These are phyloP conservation scores for Calonectria fujianensis DNA, from an alignment of 2,329 filamentous ascomycete genomes.

Conservation along the genomic window DNA sequence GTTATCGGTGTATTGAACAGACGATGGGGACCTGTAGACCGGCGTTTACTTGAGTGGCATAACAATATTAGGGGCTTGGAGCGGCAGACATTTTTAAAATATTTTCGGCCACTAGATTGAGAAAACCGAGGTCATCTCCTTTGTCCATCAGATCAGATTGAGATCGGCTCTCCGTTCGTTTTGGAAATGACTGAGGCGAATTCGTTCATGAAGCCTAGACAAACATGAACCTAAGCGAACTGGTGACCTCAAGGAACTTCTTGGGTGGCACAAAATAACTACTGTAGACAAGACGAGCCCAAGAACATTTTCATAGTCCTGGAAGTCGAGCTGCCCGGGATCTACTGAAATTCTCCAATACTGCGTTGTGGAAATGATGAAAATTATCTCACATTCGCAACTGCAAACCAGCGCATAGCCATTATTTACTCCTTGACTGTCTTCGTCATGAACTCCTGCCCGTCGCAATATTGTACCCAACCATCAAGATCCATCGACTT, in stretches of 20 bases:
- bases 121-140: not conserved
- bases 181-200: not conserved
- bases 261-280: not conserved
- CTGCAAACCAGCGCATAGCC: not conserved
- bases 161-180: not conserved
- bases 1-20: not conserved
- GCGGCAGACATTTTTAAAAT: not conserved
- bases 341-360: not conserved
- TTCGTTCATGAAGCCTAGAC: too few relatives aligned
- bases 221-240: not conserved
- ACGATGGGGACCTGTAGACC: not conserved
- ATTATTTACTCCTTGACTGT: not conserved
- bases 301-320: not conserved
- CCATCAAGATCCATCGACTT: slow-evolving; percentile 78
- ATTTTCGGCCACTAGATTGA: not conserved
- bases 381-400: not conserved
- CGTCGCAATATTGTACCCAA: slow-evolving; percentile 63
- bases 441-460: slow-evolving; percentile 23
- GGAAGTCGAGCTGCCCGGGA: not conserved
- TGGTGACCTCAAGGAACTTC: not conserved
- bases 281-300: not conserved
- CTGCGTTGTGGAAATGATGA: not conserved
- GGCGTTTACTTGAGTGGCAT: not conserved
- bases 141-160: not conserved
- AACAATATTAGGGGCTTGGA: not conserved